phyloP scores from a whole-genome alignment of 176 grass and related monocot genomes.

The Coix lacrymajobi region DNA sequence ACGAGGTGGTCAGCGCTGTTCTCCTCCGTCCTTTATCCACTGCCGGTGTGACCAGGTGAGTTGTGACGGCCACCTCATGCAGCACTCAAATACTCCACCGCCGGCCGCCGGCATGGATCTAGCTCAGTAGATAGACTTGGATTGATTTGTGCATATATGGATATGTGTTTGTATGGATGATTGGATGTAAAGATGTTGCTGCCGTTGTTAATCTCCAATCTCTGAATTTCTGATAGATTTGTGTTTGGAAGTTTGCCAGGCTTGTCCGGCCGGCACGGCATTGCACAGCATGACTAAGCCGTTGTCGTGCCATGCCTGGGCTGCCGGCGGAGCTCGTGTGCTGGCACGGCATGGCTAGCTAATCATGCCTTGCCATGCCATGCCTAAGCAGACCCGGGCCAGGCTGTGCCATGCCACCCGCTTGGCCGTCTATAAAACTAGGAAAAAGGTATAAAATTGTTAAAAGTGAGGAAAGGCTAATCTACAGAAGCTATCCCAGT shows the following conservation, averaged over 20 bases:
- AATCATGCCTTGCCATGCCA: not conserved
- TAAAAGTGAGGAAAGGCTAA: not conserved
- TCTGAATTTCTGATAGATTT: not conserved
- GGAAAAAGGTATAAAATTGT: not conserved
- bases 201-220: not conserved
- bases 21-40: not conserved
- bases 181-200: not conserved
- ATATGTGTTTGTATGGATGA: not conserved
- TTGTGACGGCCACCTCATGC: not conserved
- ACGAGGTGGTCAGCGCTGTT: not conserved
- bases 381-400: not conserved
- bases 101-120: not conserved
- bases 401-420: not conserved
- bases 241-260: not conserved
- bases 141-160: not conserved
- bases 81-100: not conserved
- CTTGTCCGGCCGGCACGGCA: not conserved
- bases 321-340: not conserved
- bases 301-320: not conserved
- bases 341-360: not conserved
- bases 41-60: not conserved
- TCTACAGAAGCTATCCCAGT: not conserved
- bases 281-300: not conserved
- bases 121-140: not conserved
- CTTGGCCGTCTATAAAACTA: not conserved